Evolutionary conservation across 805 yeast genomes (phyloP).

Genomic region (Pichia manshurica): DNA sequence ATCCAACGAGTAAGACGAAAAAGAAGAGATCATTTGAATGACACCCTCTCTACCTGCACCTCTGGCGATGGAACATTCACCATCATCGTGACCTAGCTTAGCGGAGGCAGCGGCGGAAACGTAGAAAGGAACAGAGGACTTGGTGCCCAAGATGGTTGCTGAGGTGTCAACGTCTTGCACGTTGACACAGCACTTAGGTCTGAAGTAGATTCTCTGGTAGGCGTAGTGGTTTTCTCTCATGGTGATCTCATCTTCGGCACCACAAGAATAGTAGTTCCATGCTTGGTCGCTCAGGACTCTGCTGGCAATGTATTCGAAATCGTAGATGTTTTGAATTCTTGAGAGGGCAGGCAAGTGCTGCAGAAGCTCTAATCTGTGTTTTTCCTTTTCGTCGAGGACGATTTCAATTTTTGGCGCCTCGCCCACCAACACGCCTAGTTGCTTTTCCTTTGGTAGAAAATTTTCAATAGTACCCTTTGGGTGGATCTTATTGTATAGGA

Average conservation of each 20-base stretch:
- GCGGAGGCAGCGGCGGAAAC: slow-evolving; percentile 90
- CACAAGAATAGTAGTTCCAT: slow-evolving; percentile 90
- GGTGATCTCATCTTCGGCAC: slow-evolving; percentile 88
- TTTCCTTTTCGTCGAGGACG: slow-evolving; percentile 37
- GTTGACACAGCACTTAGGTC: slow-evolving; percentile 77
- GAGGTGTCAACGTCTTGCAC: slow-evolving; percentile 64
- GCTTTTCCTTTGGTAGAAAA: slow-evolving; percentile 52
- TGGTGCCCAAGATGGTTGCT: slow-evolving; percentile 70
- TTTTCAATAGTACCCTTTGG: slow-evolving; percentile 76
- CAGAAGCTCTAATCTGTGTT: slow-evolving; percentile 36
- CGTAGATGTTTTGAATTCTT: slow-evolving; percentile 70
- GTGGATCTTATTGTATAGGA: slow-evolving; percentile 82
- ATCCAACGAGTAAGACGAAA: slow-evolving; percentile 82
- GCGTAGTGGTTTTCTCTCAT: slow-evolving; percentile 87
- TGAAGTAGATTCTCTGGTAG: slow-evolving; percentile 80
- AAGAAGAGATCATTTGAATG: slow-evolving; percentile 88
- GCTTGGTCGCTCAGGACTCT: slow-evolving; percentile 70
- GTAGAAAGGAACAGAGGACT: slow-evolving; percentile 72
- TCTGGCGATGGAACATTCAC: slow-evolving; percentile 78
- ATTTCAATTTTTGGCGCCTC: slow-evolving; percentile 31
- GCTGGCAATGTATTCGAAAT: slow-evolving; percentile 82
- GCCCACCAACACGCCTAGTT: slow-evolving; percentile 47
- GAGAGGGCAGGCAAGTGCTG: slow-evolving; percentile 64
- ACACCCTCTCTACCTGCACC: slow-evolving; percentile 68
- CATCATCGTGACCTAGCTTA: slow-evolving; percentile 86